phyloP scores from a whole-genome alignment of 768 basidiomycete genomes.

The Fistulinella prunicolor region DNA sequence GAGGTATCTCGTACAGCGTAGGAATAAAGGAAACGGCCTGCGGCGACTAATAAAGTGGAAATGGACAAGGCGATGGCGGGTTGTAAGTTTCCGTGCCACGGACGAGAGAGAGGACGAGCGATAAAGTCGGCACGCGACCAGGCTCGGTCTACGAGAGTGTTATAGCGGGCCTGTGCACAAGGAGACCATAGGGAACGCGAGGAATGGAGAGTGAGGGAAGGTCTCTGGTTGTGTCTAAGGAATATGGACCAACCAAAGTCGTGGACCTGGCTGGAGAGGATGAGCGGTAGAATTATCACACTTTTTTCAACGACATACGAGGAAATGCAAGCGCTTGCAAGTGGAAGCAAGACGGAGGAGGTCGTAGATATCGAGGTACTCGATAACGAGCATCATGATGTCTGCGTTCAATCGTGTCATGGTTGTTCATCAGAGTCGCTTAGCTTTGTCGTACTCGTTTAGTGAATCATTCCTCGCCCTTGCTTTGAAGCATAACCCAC shows the following conservation, averaged over 20 bases:
- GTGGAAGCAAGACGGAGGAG: slow-evolving; percentile 34
- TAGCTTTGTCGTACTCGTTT: too few species aligned
- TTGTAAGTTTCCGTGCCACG: slow-evolving; percentile 56
- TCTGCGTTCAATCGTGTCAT: slow-evolving; percentile 49
- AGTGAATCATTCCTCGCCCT: too few species aligned
- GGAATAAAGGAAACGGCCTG: slow-evolving; percentile 54
- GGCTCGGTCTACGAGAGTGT: slow-evolving; percentile 48
- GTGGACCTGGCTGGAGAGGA: slow-evolving; percentile 43
- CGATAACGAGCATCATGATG: slow-evolving; percentile 52
- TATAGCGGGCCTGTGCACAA: slow-evolving; percentile 44
- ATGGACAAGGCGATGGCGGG: slow-evolving; percentile 54
- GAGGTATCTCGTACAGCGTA: slow-evolving; percentile 45
- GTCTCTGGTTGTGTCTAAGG: slow-evolving; percentile 48
- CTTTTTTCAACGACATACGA: slow-evolving; percentile 36
- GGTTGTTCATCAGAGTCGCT: too few species aligned
- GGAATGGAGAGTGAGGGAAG: slow-evolving; percentile 49
- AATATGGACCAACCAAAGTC: slow-evolving; percentile 60
- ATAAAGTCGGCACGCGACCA: slow-evolving; percentile 54
- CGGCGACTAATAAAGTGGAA: slow-evolving; percentile 58
- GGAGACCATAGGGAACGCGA: slow-evolving; percentile 45
- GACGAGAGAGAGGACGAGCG: slow-evolving; percentile 59
- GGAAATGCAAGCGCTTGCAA: slow-evolving; percentile 27
- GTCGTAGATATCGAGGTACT: slow-evolving; percentile 42
- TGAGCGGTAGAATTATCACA: neutral
- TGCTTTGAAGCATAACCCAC: too few species aligned